Conservation (phyloP, 345 rosid genomes). For the Heritiera littoralis region DNA sequence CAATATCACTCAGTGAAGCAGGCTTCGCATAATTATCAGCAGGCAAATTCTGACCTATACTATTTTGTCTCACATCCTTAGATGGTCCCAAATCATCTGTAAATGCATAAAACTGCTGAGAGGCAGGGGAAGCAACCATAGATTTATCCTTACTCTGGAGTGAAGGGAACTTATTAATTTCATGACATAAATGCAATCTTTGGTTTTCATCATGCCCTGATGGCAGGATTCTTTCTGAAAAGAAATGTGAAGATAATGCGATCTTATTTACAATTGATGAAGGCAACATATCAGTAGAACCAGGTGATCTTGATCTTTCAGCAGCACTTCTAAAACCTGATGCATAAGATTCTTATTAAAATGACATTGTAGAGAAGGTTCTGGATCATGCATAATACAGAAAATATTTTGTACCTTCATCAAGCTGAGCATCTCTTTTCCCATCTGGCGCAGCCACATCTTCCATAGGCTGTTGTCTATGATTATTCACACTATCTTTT, state of each 20-base stretch:
- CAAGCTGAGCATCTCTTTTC: slow-evolving; percentile 31
- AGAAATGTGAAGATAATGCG: slow-evolving; percentile 19
- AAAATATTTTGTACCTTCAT: slow-evolving; percentile 54
- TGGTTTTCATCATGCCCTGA: neutral
- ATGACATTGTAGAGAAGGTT: slow-evolving; percentile 22
- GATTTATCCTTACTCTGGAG: neutral
- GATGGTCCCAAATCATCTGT: slow-evolving; percentile 37
- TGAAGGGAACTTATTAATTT: neutral
- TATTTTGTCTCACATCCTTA: slow-evolving; percentile 39
- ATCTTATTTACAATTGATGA: slow-evolving; percentile 34
- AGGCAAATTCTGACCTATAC: slow-evolving; percentile 34
- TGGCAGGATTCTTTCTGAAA: neutral
- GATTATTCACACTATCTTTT: slow-evolving; percentile 36
- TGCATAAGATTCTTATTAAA: slow-evolving; percentile 34
- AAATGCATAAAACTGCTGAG: neutral
- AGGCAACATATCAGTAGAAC: slow-evolving; percentile 31
- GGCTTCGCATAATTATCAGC: slow-evolving; percentile 37
- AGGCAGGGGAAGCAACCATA: neutral
- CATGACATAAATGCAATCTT: neutral
- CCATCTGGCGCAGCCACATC: slow-evolving; percentile 36
- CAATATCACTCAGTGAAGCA: slow-evolving; percentile 35
- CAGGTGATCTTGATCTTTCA: slow-evolving; percentile 30
- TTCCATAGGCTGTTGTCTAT: slow-evolving; percentile 32
- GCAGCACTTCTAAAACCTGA: slow-evolving; percentile 43
- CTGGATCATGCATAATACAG: slow-evolving; percentile 23